Evolutionary conservation across 1,284 basidiomycete species (phyloP).

Genomic region (Leccinum solheimii): DNA sequence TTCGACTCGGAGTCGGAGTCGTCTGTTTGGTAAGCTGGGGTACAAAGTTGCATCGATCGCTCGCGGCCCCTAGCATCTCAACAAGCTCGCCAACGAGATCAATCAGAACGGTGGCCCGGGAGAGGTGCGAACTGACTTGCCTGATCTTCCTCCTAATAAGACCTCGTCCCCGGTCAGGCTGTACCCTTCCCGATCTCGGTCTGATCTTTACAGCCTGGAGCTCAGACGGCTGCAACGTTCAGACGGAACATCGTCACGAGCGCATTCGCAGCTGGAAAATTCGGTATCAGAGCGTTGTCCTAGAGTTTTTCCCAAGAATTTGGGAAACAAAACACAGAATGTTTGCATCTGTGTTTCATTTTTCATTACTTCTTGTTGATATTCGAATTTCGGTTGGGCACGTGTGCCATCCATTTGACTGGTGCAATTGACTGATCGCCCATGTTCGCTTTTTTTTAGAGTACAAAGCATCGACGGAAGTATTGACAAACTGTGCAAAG

Average conservation of each 20-base stretch:
- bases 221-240: conserved; percentile 54
- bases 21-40: conserved; percentile 62
- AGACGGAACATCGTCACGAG: conserved; percentile 67
- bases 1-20: conserved; percentile 38
- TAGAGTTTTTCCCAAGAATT: conserved; percentile 82
- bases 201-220: conserved; percentile 71
- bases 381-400: conserved; percentile 49
- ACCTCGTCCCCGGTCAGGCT: conserved; percentile 43
- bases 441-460: neutral
- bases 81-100: conserved; percentile 56
- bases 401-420: conserved; percentile 47
- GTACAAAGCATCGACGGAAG: conserved; percentile 57
- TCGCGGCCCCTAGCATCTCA: conserved; percentile 39
- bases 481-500: conserved; percentile 51
- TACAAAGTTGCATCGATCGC: conserved; percentile 55
- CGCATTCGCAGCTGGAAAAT: conserved; percentile 54
- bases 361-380: neutral
- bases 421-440: neutral
- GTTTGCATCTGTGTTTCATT: conserved; percentile 37
- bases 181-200: conserved; percentile 55
- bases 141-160: no score
- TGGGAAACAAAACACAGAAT: conserved; percentile 74
- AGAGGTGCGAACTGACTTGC: conserved; percentile 37
- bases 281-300: conserved; percentile 62
- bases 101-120: conserved; percentile 48